Conservation (phyloP, 768 basidiomycete species). For the Clitopilus passeckerianus region DNA sequence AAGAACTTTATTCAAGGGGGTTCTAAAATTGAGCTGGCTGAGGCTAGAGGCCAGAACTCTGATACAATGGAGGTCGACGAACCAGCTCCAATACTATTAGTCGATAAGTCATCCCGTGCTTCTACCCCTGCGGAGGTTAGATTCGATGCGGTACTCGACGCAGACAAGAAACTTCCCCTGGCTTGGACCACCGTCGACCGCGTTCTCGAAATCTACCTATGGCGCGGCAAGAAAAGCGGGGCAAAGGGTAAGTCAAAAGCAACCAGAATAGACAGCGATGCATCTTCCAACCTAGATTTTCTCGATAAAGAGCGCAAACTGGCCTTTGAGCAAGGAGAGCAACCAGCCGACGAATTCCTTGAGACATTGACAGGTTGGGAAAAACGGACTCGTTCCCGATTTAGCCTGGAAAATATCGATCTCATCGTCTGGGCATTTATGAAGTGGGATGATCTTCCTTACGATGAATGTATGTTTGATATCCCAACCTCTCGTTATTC, state of each 20-base stretch:
- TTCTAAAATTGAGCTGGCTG: constrained; percentile 61
- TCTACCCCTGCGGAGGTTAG: constrained; percentile 23
- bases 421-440: constrained; percentile 78
- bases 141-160: constrained; percentile 43
- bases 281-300: constrained; percentile 9
- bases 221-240: constrained; percentile 23
- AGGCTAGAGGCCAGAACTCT: constrained; percentile 29
- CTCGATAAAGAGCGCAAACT: constrained; percentile 26
- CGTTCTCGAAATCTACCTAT: constrained; percentile 76
- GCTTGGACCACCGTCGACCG: constrained; percentile 91
- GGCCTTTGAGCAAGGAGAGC: constrained; percentile 55
- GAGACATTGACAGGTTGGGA: constrained; percentile 67
- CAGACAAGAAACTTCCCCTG: constrained; percentile 66
- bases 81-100: constrained; percentile 31
- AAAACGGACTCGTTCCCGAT: constrained; percentile 27
- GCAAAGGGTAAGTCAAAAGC: constrained; percentile 2
- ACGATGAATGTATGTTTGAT: constrained; percentile 75
- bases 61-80: constrained; percentile 23
- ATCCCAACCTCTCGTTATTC: constrained; percentile 1
- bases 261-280: constrained; percentile 21
- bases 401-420: constrained; percentile 47
- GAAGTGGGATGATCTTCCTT: constrained; percentile 93
- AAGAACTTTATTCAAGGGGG: constrained; percentile 74
- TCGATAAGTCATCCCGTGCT: constrained; percentile 30
- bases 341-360: constrained; percentile 49